These are phyloP conservation scores for Pythium insidiosum DNA, from an alignment of 352 stramenopile genomes.

Conservation along the genomic window DNA sequence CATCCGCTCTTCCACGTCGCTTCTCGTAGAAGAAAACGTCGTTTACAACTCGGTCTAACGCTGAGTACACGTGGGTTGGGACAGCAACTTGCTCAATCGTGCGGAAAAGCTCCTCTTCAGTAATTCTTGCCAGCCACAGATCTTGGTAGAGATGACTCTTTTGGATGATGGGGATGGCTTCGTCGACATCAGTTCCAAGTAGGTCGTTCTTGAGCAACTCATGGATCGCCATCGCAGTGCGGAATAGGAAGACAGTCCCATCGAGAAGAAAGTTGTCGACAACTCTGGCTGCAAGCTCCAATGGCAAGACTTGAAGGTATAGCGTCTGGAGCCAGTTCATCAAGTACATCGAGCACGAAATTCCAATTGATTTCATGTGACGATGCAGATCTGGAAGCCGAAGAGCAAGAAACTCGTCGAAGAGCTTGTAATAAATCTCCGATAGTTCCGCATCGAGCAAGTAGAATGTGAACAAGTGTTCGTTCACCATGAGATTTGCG, in stretches of 20 bases:
- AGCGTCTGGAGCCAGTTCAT: slow-evolving; percentile 88
- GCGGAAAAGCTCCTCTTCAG: slow-evolving; percentile 66
- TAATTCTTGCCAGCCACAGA: slow-evolving; percentile 41
- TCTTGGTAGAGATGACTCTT: slow-evolving; percentile 57
- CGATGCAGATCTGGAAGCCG: slow-evolving; percentile 38
- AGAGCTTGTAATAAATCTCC: slow-evolving; percentile 75
- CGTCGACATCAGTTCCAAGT: slow-evolving; percentile 57
- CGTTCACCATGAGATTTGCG: slow-evolving; percentile 82
- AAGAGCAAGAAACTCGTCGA: slow-evolving; percentile 54
- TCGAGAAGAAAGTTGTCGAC: slow-evolving; percentile 84
- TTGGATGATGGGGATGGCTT: slow-evolving; percentile 67
- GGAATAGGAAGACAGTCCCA: slow-evolving; percentile 80
- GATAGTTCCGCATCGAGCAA: slow-evolving; percentile 73
- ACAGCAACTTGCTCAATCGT: slow-evolving; percentile 53
- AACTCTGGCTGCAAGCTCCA: slow-evolving; percentile 64
- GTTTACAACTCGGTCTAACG: slow-evolving; percentile 69
- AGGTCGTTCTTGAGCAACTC: slow-evolving; percentile 51
- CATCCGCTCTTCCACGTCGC: slow-evolving; percentile 16
- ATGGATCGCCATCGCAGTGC: slow-evolving; percentile 74
- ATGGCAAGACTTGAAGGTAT: slow-evolving; percentile 74
- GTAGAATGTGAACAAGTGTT: slow-evolving; percentile 87
- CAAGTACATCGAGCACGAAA: slow-evolving; percentile 75
- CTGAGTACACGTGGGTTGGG: slow-evolving; percentile 55
- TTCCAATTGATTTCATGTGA: slow-evolving; percentile 47
- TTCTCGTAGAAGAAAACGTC: slow-evolving; percentile 86